phyloP scores from a whole-genome alignment of 1,139 yeast genomes.

The Yamadazyma conglobata region DNA sequence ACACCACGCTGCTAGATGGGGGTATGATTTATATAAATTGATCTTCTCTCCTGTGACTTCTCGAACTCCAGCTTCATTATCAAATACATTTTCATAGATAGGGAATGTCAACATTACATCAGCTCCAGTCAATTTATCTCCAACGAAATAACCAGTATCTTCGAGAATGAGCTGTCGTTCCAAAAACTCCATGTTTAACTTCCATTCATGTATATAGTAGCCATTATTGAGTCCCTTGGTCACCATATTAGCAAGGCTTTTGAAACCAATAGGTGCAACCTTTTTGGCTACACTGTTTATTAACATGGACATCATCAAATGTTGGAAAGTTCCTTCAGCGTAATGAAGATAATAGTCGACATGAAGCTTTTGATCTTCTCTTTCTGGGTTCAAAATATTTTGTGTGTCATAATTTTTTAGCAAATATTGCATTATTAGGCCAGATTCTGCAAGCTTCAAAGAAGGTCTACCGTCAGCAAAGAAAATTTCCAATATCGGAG shows the following conservation, averaged over 20 bases:
- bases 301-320: conserved; percentile 38
- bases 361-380: conserved; percentile 30
- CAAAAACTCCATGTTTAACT: conserved; percentile 37
- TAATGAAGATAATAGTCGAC: conserved; percentile 54
- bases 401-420: conserved; percentile 38
- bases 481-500: conserved; percentile 51
- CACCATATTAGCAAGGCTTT: conserved; percentile 36
- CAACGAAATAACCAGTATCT: conserved; percentile 51
- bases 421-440: conserved; percentile 44
- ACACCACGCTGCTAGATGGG: conserved; percentile 35
- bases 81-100: conserved; percentile 39
- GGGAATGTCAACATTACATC: conserved; percentile 54
- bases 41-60: conserved; percentile 34
- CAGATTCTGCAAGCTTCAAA: conserved; percentile 43
- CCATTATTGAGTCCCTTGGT: conserved; percentile 42
- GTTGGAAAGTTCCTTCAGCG: conserved; percentile 57
- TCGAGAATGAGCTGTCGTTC: conserved; percentile 37
- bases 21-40: conserved; percentile 28
- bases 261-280: conserved; percentile 47
- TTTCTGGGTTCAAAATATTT: conserved; percentile 28
- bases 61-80: conserved; percentile 35
- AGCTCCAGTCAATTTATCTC: conserved; percentile 54
- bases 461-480: conserved; percentile 40
- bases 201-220: conserved; percentile 41
- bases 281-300: conserved; percentile 37